Conservation (phyloP, 176 grass and related monocot genomes). For the Avena insularis region DNA sequence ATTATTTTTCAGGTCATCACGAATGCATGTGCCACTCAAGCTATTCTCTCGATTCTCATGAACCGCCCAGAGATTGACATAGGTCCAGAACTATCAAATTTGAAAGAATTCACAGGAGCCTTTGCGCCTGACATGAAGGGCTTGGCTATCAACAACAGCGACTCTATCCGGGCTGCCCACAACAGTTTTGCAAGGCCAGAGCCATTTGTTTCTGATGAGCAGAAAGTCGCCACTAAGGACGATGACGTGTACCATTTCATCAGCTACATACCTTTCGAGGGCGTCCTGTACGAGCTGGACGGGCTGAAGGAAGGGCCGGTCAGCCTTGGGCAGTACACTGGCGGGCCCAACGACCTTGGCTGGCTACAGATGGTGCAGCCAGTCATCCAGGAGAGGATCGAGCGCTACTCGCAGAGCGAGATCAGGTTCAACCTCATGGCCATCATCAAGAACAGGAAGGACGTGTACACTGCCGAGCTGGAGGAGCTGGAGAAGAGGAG, state of each 20-base stretch:
- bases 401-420: slow-evolving; percentile 85
- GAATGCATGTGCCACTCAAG: slow-evolving; percentile 98
- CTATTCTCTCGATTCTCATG: slow-evolving; percentile 95
- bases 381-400: slow-evolving; percentile 88
- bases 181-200: slow-evolving; percentile 98
- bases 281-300: slow-evolving; percentile 89
- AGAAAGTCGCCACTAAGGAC: slow-evolving; percentile 72
- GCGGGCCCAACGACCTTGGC: slow-evolving; percentile 61
- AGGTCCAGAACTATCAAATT: slow-evolving; percentile 76
- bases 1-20: slow-evolving; percentile 76
- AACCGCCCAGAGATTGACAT: slow-evolving; percentile 89
- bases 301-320: slow-evolving; percentile 90
- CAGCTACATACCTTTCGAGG: slow-evolving; percentile 91
- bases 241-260: slow-evolving; percentile 99
- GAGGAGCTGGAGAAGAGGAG: slow-evolving; percentile 81
- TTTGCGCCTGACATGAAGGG: slow-evolving; percentile 94
- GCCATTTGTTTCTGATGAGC: slow-evolving; percentile 96
- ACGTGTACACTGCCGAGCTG: slow-evolving; percentile 72
- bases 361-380: slow-evolving; percentile 93
- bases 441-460: slow-evolving; percentile 92
- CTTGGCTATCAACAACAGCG: slow-evolving; percentile 89
- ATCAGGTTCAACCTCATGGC: slow-evolving; percentile 98
- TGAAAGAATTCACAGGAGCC: slow-evolving; percentile 93
- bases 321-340: slow-evolving; percentile 72
- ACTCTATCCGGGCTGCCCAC: slow-evolving; percentile 81